phyloP scores from a whole-genome alignment of 2,329 filamentous ascomycete genomes.

The Phialocephala subalpina region DNA sequence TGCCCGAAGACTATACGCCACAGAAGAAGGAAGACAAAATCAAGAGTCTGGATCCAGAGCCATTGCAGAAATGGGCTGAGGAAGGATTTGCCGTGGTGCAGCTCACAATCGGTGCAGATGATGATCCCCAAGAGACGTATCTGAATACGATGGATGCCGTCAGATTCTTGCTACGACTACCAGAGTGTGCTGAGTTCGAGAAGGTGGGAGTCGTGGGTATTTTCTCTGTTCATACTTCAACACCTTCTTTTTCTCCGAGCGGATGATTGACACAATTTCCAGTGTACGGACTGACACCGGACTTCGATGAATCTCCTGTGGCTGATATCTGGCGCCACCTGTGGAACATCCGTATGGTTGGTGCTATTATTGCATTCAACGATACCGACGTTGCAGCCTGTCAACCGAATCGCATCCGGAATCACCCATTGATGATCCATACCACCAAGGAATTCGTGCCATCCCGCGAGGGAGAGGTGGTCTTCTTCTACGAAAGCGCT shows the following conservation, averaged over 20 bases:
- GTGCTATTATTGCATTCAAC: constrained; percentile 15
- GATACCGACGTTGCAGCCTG: background rate
- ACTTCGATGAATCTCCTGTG: constrained; percentile 1
- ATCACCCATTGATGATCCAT: constrained; percentile 15
- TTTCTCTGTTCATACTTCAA: too few relatives aligned
- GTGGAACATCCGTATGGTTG: constrained; percentile 8
- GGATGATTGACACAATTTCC: background rate
- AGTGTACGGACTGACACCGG: constrained; percentile 15
- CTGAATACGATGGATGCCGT: constrained; percentile 11
- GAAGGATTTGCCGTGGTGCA: constrained; percentile 46
- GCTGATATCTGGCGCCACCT: constrained; percentile 9
- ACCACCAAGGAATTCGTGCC: constrained; percentile 4
- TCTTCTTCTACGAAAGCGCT: constrained; percentile 20
- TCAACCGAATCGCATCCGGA: constrained; percentile 1
- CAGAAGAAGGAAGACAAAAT: constrained; percentile 21
- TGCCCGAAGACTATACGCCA: constrained; percentile 26
- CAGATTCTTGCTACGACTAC: constrained; percentile 22
- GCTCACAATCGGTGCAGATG: constrained; percentile 12
- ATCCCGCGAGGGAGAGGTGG: constrained; percentile 7
- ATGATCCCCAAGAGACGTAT: background rate
- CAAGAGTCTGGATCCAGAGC: constrained; percentile 37
- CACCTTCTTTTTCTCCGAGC: background rate
- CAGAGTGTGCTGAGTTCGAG: constrained; percentile 21
- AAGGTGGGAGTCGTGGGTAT: constrained; percentile 26
- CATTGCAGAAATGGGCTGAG: constrained; percentile 48